These are phyloP conservation scores for Brassica rapa DNA, from an alignment of 345 rosid species.

Conservation along the genomic window DNA sequence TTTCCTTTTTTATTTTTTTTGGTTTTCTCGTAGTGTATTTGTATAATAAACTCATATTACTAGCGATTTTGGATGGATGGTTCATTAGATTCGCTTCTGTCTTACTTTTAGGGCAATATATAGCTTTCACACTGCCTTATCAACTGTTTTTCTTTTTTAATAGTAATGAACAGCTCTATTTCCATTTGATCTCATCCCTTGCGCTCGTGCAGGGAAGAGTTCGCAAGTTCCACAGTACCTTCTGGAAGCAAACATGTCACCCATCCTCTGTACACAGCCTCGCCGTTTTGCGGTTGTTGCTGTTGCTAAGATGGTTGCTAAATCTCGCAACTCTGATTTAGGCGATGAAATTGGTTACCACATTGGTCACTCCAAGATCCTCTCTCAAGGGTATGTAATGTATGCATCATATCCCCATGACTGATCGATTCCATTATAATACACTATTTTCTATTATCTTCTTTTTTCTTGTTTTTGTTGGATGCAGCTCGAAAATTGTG, in stretches of 20 bases:
- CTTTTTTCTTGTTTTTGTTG: not conserved
- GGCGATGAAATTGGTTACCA: conserved; percentile 94
- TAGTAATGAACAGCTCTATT: not conserved
- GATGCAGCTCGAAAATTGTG: conserved; percentile 73
- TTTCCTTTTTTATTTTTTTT: too few relatives aligned
- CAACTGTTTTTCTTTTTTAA: too few relatives aligned
- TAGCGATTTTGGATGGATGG: too few relatives aligned
- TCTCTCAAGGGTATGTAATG: conserved; percentile 55
- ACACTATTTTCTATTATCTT: not conserved
- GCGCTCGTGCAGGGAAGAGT: conserved; percentile 73
- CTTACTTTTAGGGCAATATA: too few relatives aligned
- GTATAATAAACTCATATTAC: too few relatives aligned
- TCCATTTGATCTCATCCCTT: not conserved
- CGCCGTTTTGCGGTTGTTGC: conserved; percentile 97
- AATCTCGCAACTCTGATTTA: conserved; percentile 73
- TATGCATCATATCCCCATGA: not conserved
- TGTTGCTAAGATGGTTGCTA: conserved; percentile 91
- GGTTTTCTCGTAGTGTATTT: not conserved
- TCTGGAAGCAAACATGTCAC: conserved; percentile 65
- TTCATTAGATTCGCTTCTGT: too few relatives aligned
- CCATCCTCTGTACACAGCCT: conserved; percentile 85
- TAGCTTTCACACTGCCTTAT: too few relatives aligned
- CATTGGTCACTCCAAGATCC: conserved; percentile 76
- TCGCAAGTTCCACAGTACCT: conserved; percentile 96
- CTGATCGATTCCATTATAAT: not conserved